Evolutionary conservation across 306 rosid genomes (phyloP), one percentile per base, ranked within the genome.

Genomic region (Trichosanthes cucumerina): DNA sequence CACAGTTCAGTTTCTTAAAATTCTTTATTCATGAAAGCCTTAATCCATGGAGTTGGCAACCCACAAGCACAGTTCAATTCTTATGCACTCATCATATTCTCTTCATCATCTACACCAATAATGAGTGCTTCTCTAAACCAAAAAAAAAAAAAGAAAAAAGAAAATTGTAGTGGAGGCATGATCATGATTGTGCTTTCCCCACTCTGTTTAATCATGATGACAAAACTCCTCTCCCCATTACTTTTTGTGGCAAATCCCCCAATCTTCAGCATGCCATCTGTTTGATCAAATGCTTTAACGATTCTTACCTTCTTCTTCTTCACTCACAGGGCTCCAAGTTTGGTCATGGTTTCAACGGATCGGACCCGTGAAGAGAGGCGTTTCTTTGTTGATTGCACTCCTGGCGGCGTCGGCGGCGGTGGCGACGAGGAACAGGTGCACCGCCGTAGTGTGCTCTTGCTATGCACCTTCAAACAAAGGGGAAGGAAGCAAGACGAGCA

Each of bases 371-470:
- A 75, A 72, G 58, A 59, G 19, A 78, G 66, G 74, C 63, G 76
- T 60, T 69, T 44, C 47, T 63, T 72, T 72, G 72, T 73, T 13
- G 60, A n/a, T 43, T 68, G 81, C 46, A 85, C 82, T 79, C 78
- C 87, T 84, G 83, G 87, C 83, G 82, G 82, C 85, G 79, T 57
- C 79, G 83, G 81, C 87, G 56, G n/a, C 84, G 56, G 7, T 38
- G 58, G 21, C 23, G 72, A 23, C 43, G 69, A 79, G 80, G 65
- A 81, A 75, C 85, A 79, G 78, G 79, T 85, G 87, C 87, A 81
- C 85, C n/a, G 79, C 85, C 75, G 65, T 82, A 56, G 87, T 79
- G 81, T 81, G 85, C 76, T 85, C 85, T 81, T 85, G 87, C 85
- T 85, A 79, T 60, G 87, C 62, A 39, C 83, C 85, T 57, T 79